Base-by-base conservation (phyloP, 129 eudicot genomes). In the Tanacetum coccineum region DNA sequence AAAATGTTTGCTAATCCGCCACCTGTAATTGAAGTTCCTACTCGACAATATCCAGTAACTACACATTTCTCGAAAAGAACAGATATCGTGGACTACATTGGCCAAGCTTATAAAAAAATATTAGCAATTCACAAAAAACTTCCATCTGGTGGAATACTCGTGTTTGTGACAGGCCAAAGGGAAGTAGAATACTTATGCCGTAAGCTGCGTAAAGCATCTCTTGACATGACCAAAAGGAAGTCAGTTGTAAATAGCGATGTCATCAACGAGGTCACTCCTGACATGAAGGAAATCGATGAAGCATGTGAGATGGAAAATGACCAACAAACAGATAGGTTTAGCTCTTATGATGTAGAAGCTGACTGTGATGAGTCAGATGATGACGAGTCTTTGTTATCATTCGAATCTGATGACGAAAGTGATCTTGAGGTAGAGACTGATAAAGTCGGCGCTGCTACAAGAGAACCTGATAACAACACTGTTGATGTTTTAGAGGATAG, bases 111-210 rank as follows among this genome's bases (percentile, higher is more conserved):
- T 68, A 89, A 83, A 62, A 94, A 84, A 70, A 89, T 94, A 66
- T 49, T 94, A 68, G 73, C 95, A 47, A 94, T 94, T 73, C 99
- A 94, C 86, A 94, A 82, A 81, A 84, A 75, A 56, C 82, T 89
- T 62, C 99, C 99, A 30, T 76, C 97, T 58, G 99, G 99, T 15
- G 99, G 99, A 55, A 87, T 94, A 77, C 97, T 94, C 55, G 97
- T 94, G 19, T 94, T 89, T 68, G 92, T 89, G 45, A 94, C 97
- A 8, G 99, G 99, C 13, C 99, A 94, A 77, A 79, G 95, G 73
- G 99, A 94, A 79, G 97, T 94, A 45, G 99, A 94, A 66, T 76
- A 72, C 77, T 81, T 94, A 49, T 94, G 99, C 51, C 74, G 71
- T 30, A 84, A 76, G 80, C 84, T 94, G 15, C 86, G 87, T 39